Percentiles rank a stretch among this genome's conserved stretches.
These are phyloP conservation scores for Apiotrichum sp. DNA, from an alignment of 1,284 basidiomycete species.

Conservation along the genomic window DNA sequence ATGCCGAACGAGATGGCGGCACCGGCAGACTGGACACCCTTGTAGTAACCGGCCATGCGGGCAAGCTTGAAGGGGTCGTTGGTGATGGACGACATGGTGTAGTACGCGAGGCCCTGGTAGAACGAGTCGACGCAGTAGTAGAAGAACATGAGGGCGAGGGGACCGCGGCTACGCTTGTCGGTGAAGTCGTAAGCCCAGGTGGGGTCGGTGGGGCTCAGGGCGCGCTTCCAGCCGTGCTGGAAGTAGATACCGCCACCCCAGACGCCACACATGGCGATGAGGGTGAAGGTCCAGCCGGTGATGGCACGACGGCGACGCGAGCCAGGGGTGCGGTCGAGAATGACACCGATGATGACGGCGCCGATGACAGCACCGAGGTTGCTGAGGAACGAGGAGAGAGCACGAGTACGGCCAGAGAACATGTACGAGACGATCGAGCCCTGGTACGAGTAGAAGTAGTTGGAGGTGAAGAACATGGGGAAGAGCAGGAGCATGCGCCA, in stretches of 20 bases:
- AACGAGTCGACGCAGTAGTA: constrained; percentile 43
- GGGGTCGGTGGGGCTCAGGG: background rate
- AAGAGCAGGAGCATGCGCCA: constrained; percentile 34
- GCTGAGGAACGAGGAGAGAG: constrained; percentile 30
- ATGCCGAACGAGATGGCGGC: constrained; percentile 51
- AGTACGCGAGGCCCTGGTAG: constrained; percentile 45
- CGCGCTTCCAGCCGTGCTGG: constrained; percentile 21
- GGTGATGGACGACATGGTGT: constrained; percentile 27
- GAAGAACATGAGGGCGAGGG: constrained; percentile 15
- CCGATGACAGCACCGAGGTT: constrained; percentile 38
- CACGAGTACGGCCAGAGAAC: constrained; percentile 37
- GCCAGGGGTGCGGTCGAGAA: constrained; percentile 35
- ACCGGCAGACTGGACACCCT: constrained; percentile 45
- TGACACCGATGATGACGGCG: constrained; percentile 35
- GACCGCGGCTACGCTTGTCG: background rate
- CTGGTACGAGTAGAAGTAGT: constrained; percentile 18
- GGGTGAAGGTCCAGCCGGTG: constrained; percentile 25
- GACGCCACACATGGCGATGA: constrained; percentile 25
- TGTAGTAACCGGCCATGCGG: constrained; percentile 46
- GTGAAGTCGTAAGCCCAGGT: background rate
- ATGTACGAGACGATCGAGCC: constrained; percentile 32
- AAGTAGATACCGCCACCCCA: constrained; percentile 38
- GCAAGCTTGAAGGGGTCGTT: constrained; percentile 40
- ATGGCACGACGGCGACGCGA: constrained; percentile 31
- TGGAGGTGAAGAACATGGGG: constrained; percentile 33